Base-by-base conservation (phyloP, 1,139 yeast species). In the Magnusiomyces ingens region DNA sequence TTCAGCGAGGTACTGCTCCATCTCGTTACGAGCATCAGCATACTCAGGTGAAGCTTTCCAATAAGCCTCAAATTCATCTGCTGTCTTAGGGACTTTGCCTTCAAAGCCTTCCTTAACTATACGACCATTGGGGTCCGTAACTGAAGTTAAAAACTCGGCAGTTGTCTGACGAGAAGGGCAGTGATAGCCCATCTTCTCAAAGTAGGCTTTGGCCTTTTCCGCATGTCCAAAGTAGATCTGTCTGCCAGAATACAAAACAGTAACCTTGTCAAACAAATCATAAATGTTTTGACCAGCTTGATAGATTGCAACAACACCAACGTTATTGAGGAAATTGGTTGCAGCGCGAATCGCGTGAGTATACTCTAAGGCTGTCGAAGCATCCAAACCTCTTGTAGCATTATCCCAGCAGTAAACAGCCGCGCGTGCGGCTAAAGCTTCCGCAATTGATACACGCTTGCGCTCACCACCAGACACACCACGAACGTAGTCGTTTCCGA, bases 351-450 rank as follows among this genome's bases (percentile, higher is more conserved):
- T 72, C 51, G 83, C 81, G 62, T 75, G 76, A 29, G 85, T 77
- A 62, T 77, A 82, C 64, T 81, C 85, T 58, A 82, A 72, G 29
- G 87, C 87, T 32, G 86, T 81, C 11, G 86, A 79, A 18, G 87
- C 81, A 70, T 82, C 88, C 58, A 82, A 73, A 63, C 87, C 88
- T 67, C 86, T 75, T 10, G 87, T 82, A 17, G 86, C 81, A 62
- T 82, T 82, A 71, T 82, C 88, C 84, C 85, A 82, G 63, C 82
- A 78, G 60, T 79, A 79, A 49, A 82, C 67, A 6, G 79, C 71
- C 38, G 80, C 84, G 50, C 77, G 71, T 67, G 79, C 75, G 17
- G 81, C 79, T 62, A 78, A 69, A 10, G 83, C 82, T 49, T 81
- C 85, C 15, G 81, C 82, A 55, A 79, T 71, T 2, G 82, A 77